These are phyloP conservation scores for Didymella glomerata DNA, from an alignment of 2,329 filamentous ascomycete species.

Conservation along the genomic window DNA sequence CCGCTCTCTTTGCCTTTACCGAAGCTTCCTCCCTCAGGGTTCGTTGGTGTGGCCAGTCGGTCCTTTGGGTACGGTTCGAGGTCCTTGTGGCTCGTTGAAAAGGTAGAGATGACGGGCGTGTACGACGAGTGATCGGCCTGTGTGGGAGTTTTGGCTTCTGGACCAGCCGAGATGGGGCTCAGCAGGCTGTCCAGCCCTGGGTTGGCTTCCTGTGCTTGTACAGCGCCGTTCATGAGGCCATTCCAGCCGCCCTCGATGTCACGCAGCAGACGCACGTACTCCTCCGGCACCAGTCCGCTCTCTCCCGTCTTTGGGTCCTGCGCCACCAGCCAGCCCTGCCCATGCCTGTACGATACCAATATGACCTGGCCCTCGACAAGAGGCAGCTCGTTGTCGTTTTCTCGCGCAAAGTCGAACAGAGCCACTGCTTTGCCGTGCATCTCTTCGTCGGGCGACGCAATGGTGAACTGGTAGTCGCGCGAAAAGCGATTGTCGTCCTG, in stretches of 20 bases:
- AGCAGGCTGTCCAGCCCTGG: slow-evolving; percentile 42
- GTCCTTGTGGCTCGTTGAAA: slow-evolving; percentile 62
- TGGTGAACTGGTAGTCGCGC: slow-evolving; percentile 92
- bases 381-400: slow-evolving; percentile 96
- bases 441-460: slow-evolving; percentile 93
- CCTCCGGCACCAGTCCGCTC: slow-evolving; percentile 93
- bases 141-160: slow-evolving; percentile 53
- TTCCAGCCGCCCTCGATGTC: slow-evolving; percentile 89
- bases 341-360: slow-evolving; percentile 93
- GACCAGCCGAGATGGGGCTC: slow-evolving; percentile 43
- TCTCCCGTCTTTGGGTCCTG: slow-evolving; percentile 94
- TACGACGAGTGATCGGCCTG: slow-evolving; percentile 50
- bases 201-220: slow-evolving; percentile 34
- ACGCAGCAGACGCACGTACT: slow-evolving; percentile 89
- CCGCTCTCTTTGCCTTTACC: slow-evolving; percentile 32
- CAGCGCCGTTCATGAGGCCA: slow-evolving; percentile 50
- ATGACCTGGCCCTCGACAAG: slow-evolving; percentile 95
- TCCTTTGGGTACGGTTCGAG: slow-evolving; percentile 57
- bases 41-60: slow-evolving; percentile 50
- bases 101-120: slow-evolving; percentile 60
- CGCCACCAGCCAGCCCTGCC: slow-evolving; percentile 96
- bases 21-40: slow-evolving; percentile 34
- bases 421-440: slow-evolving; percentile 97
- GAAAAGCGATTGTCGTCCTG: slow-evolving; percentile 81
- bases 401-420: slow-evolving; percentile 90